Conservation (phyloP, 2,329 filamentous ascomycete genomes). For the Fusarium xylarioides region DNA sequence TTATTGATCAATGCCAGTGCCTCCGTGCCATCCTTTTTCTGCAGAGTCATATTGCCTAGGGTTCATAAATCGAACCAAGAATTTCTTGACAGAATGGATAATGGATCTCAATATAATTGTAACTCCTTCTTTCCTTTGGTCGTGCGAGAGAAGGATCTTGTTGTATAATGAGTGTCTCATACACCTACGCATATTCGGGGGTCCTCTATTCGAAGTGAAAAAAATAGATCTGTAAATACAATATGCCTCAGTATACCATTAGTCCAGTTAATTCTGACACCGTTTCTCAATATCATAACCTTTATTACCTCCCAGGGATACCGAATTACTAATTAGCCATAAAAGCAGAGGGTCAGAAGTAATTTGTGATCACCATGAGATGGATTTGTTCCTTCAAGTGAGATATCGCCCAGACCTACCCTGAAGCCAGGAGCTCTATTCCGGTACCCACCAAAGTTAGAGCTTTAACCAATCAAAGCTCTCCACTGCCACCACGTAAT, state of each 20-base stretch:
- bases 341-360: background rate
- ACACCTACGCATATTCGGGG: rapidly evolving
- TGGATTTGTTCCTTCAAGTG: background rate
- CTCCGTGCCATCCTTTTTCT: background rate
- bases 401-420: slow-evolving; percentile 1
- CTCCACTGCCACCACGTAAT: slow-evolving; percentile 45
- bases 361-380: background rate
- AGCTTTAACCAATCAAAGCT: slow-evolving; percentile 40
- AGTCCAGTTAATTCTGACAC: background rate
- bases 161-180: too few relatives aligned
- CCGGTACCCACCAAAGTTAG: slow-evolving; percentile 4
- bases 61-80: background rate
- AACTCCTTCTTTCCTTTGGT: background rate
- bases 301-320: too few relatives aligned
- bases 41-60: background rate
- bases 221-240: too few relatives aligned
- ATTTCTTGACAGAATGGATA: background rate
- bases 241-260: background rate
- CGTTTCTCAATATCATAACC: too few relatives aligned
- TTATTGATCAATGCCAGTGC: background rate
- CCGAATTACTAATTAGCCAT: background rate
- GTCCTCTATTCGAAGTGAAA: background rate
- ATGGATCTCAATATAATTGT: background rate
- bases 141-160: background rate
- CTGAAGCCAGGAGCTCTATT: slow-evolving; percentile 15